Evolutionary conservation across 139 green algal genomes (phyloP), one percentile per base, ranked within the genome.

Genomic region (Trebouxia sp.): DNA sequence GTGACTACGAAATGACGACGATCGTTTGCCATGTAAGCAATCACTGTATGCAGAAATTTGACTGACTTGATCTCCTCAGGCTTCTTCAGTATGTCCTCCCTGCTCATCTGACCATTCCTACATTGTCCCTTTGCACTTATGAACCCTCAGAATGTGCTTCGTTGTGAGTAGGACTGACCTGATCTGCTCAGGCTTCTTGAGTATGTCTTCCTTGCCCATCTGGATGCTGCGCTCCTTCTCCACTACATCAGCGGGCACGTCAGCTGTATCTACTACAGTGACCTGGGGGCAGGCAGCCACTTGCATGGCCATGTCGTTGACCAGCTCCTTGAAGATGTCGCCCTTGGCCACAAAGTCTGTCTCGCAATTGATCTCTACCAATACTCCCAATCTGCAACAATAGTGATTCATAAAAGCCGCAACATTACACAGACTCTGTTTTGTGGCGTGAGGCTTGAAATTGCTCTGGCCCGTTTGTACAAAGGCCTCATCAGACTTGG

Each of bases 361-460:
- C 90, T 98, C 95, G 84, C 93, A 97, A 89, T 98, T 98, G n/a
- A 98, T 85, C 90, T 98, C 95, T 62, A 97, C 81, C 75, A 98
- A 81, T 62, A 98, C 94, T 56, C 94, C 95, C 75, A 98, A 85
- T 56, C 92, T 90, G 66, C 80, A 89, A 26, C n/a, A n/a, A n/a
- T n/a, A n/a, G n/a, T n/a, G n/a, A n/a, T n/a, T n/a, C n/a, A n/a
- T n/a, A n/a, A n/a, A n/a, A n/a, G n/a, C n/a, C n/a, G n/a, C n/a
- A n/a, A n/a, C n/a, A n/a, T n/a, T n/a, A n/a, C n/a, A n/a, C n/a
- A n/a, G n/a, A n/a, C n/a, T n/a, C n/a, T n/a, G n/a, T n/a, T n/a
- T n/a, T n/a, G n/a, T n/a, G n/a, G n/a, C n/a, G n/a, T n/a, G n/a
- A n/a, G n/a, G n/a, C n/a, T n/a, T n/a, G n/a, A n/a, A n/a, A n/a